These are phyloP conservation scores for Talaromyces piceae DNA, from an alignment of 2,329 filamentous ascomycete genomes.

Conservation along the genomic window DNA sequence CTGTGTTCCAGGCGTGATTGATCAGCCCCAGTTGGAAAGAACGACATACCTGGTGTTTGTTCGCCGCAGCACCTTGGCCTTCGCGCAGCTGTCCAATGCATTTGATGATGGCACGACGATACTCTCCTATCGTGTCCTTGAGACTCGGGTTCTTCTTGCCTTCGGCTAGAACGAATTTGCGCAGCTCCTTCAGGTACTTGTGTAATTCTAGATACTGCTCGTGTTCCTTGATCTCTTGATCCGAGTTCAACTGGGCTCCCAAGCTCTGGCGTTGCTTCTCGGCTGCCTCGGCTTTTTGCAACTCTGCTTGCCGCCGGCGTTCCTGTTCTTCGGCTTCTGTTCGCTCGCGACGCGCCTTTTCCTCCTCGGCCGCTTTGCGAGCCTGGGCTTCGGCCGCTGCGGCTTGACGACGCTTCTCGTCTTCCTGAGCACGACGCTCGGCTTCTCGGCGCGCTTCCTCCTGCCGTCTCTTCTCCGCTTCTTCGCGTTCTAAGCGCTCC, in stretches of 20 bases:
- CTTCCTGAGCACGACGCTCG: constrained; percentile 39
- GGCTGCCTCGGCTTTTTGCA: constrained; percentile 17
- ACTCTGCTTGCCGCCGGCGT: constrained; percentile 24
- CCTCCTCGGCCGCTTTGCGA: constrained; percentile 27
- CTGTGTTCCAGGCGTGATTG: neutral
- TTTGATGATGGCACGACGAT: constrained; percentile 63
- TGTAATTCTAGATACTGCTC: constrained; percentile 53
- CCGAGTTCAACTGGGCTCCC: constrained; percentile 22
- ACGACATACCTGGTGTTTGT: constrained; percentile 51
- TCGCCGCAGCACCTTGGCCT: constrained; percentile 49
- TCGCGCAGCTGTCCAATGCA: constrained; percentile 63
- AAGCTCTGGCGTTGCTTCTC: constrained; percentile 21
- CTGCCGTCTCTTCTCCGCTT: constrained; percentile 22
- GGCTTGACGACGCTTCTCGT: constrained; percentile 27
- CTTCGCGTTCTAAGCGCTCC: constrained; percentile 17
- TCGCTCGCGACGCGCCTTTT: constrained; percentile 27
- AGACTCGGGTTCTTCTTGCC: constrained; percentile 50
- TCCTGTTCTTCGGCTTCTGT: constrained; percentile 25
- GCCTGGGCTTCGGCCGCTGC: constrained; percentile 34
- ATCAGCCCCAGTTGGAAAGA: neutral
- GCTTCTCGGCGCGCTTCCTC: constrained; percentile 31
- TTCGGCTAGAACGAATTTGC: constrained; percentile 48
- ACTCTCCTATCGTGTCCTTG: constrained; percentile 61
- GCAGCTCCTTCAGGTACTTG: constrained; percentile 56
- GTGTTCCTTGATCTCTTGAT: constrained; percentile 38